Evolutionary conservation across 768 basidiomycete species (phyloP), one percentile per base, ranked within the genome.

Genomic region (Peribolospora baueri): DNA sequence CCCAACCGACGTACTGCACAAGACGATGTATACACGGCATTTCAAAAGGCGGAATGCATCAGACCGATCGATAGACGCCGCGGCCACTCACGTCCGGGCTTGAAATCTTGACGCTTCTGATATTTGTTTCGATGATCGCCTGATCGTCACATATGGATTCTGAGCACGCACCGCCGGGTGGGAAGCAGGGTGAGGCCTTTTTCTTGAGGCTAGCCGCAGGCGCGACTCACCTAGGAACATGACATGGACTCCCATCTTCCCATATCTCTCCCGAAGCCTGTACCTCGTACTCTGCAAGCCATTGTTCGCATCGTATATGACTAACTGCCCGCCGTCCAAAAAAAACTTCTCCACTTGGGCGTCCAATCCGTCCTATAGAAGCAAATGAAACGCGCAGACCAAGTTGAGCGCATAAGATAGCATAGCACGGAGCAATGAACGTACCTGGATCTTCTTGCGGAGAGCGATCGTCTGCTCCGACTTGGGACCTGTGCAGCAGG

Each of bases 291-390:
- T 46, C 39, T 7, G 7, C 14, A 2, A 45, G 48, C 61, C 46
- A 54, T 59, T 59, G 65, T 98, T 98, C 39, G 93, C 93, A 65
- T 98, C 93, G 70, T 95, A 97, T 59, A 98, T 90, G 43, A 91
- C 86, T 37, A 97, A 90, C 67, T 98, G 93, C 0, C 91, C 93
- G 5, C 85, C 63, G 48, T 73, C 68, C 3, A 68, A 73, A 68
- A 91, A 97, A 68, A 82, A 93, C 59, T 86, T 78, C 76, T 78
- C 81, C 46, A 97, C 86, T 50, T 80, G 71, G 65, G 82, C 74
- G 69, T 95, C 88, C 59, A 93, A 84, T n/a, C 81, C 84, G 0
- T 74, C 73, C 47, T 80, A 25, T 25, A 25, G 25, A 25, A 25
- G 25, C 25, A 25, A 25, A 25, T 25, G 25, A 25, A 25, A 25